phyloP scores from a whole-genome alignment of 2,329 filamentous ascomycete species.

The Endothia cerciana region DNA sequence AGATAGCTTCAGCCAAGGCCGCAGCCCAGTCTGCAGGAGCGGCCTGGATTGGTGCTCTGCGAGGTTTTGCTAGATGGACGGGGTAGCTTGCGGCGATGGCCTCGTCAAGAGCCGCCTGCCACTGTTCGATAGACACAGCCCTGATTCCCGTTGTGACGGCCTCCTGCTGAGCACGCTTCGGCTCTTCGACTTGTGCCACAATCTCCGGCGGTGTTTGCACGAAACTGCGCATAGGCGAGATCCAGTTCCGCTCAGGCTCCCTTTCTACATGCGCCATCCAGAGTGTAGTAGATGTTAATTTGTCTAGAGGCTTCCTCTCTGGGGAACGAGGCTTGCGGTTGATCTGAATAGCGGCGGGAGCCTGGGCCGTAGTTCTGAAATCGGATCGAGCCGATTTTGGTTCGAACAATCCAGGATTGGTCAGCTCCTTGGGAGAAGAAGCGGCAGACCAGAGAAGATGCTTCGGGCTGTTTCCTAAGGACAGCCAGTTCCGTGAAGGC shows the following conservation, averaged over 20 bases:
- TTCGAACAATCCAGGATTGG: constrained; percentile 35
- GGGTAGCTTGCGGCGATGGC: constrained; percentile 25
- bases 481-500: constrained; percentile 37
- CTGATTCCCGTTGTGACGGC: constrained; percentile 35
- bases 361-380: constrained; percentile 37
- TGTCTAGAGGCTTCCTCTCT: constrained; percentile 35
- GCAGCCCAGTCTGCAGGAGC: constrained; percentile 31
- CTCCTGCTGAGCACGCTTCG: constrained; percentile 27
- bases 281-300: constrained; percentile 35
- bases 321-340: constrained; percentile 35
- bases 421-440: constrained; percentile 13
- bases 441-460: constrained; percentile 39
- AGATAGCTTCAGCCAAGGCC: constrained; percentile 34
- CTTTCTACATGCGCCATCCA: constrained; percentile 31
- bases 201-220: background rate
- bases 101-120: constrained; percentile 33
- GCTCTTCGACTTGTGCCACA: too few relatives aligned
- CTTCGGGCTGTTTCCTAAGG: constrained; percentile 13
- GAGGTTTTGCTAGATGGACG: background rate
- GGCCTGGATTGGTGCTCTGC: background rate
- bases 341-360: constrained; percentile 39
- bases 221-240: constrained; percentile 26
- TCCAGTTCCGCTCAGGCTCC: constrained; percentile 35
- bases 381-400: constrained; percentile 31
- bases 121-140: constrained; percentile 29